Conservation (phyloP, 176 grass and related monocot species). For the Phoenix dactylifera region DNA sequence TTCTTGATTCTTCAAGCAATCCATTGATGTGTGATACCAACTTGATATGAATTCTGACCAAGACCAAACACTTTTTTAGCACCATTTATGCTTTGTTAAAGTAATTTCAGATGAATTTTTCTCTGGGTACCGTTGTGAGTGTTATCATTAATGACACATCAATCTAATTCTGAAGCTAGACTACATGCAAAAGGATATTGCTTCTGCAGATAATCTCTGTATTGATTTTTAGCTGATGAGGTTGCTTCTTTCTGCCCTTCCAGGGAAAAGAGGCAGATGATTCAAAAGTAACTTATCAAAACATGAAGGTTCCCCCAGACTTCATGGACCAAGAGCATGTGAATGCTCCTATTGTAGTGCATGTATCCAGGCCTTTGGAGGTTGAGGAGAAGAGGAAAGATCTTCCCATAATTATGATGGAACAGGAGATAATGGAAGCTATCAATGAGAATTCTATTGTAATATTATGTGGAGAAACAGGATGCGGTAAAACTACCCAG, state of each 20-base stretch:
- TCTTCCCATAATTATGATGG: slow-evolving; percentile 99
- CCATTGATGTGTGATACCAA: too few relatives aligned
- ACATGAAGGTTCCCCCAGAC: slow-evolving; percentile 3
- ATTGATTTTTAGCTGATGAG: background rate
- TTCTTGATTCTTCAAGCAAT: too few relatives aligned
- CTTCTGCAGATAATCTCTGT: background rate
- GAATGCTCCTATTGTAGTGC: slow-evolving; percentile 55
- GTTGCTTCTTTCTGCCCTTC: slow-evolving; percentile 7
- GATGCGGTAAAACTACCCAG: slow-evolving; percentile 97
- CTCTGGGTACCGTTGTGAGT: too few relatives aligned
- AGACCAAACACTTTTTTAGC: too few relatives aligned
- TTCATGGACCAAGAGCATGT: slow-evolving; percentile 12
- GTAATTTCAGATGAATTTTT: too few relatives aligned
- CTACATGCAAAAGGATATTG: too few relatives aligned
- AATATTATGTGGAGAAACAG: slow-evolving; percentile 95
- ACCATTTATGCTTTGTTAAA: too few relatives aligned
- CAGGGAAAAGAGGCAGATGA: slow-evolving; percentile 35
- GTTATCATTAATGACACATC: too few relatives aligned
- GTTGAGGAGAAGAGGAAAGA: slow-evolving; percentile 77
- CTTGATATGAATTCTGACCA: too few relatives aligned
- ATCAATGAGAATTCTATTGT: slow-evolving; percentile 85
- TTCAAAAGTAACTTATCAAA: slow-evolving; percentile 5
- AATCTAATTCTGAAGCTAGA: too few relatives aligned
- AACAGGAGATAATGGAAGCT: slow-evolving; percentile 99
- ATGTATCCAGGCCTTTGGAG: slow-evolving; percentile 65